phyloP scores from a whole-genome alignment of 768 basidiomycete genomes.

The Boletus rufocinnamomeus region DNA sequence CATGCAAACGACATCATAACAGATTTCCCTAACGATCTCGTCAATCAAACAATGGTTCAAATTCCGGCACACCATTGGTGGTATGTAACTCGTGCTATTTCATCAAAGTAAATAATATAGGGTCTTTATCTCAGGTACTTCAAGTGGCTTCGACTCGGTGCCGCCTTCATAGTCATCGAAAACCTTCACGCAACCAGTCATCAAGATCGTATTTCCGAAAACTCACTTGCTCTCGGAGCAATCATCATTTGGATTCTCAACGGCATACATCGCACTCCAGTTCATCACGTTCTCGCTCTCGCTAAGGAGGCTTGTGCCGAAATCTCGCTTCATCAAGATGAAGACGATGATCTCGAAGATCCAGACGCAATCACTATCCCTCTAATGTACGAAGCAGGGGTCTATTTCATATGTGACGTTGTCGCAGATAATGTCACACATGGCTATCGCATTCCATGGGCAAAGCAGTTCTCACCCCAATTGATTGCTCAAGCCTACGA shows the following conservation, averaged over 20 bases:
- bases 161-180: not conserved
- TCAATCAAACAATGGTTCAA: not conserved
- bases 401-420: slow-evolving; percentile 7
- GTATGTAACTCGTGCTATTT: not conserved
- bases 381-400: slow-evolving; percentile 6
- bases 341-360: not conserved
- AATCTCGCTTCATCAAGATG: not conserved
- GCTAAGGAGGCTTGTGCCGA: slow-evolving; percentile 1
- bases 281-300: not conserved
- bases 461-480: not conserved
- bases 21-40: not conserved
- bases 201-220: not conserved
- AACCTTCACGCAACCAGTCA: not conserved
- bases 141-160: slow-evolving; percentile 3
- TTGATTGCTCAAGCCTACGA: not conserved
- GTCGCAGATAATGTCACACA: not conserved
- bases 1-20: too few species aligned
- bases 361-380: not conserved
- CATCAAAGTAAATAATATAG: too few species aligned
- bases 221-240: slow-evolving; percentile 1
- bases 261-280: not conserved
- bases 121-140: slow-evolving; percentile 4
- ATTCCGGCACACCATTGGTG: slow-evolving; percentile 4
- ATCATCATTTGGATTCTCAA: slow-evolving; percentile 7
- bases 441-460: not conserved